Conservation (phyloP, 257 asterid genomes). For the Solanum virginianum region DNA sequence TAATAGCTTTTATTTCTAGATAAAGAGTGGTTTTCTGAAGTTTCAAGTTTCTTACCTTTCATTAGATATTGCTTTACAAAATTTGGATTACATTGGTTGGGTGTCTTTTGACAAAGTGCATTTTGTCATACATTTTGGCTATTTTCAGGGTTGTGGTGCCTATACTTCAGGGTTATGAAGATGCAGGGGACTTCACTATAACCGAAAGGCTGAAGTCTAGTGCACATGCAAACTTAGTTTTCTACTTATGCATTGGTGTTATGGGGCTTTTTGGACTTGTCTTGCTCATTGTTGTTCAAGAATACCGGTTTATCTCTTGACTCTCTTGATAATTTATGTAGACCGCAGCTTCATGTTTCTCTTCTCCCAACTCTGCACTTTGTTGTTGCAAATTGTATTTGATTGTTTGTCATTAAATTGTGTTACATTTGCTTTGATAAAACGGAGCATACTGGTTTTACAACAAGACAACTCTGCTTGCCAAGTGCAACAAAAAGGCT, state of each 20-base stretch:
- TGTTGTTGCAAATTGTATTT: not conserved
- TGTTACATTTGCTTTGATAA: not conserved
- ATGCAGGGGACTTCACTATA: constrained; percentile 76
- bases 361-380: not conserved
- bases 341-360: not conserved
- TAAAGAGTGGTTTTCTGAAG: not conserved
- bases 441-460: not conserved
- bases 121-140: constrained; percentile 23
- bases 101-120: not conserved
- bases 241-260: constrained; percentile 43
- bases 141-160: constrained; percentile 87
- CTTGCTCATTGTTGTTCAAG: constrained; percentile 38
- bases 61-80: not conserved
- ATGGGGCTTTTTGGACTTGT: constrained; percentile 44
- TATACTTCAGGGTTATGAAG: constrained; percentile 77
- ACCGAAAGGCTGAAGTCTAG: constrained; percentile 61
- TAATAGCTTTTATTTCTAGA: not conserved
- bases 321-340: not conserved
- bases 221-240: constrained; percentile 55
- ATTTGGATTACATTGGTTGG: not conserved
- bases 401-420: not conserved
- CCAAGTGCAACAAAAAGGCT: not conserved
- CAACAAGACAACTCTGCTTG: not conserved
- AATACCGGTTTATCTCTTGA: constrained; percentile 43
- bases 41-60: not conserved